Conservation (phyloP, 2,329 filamentous ascomycete species). For the Fusarium sp. region DNA sequence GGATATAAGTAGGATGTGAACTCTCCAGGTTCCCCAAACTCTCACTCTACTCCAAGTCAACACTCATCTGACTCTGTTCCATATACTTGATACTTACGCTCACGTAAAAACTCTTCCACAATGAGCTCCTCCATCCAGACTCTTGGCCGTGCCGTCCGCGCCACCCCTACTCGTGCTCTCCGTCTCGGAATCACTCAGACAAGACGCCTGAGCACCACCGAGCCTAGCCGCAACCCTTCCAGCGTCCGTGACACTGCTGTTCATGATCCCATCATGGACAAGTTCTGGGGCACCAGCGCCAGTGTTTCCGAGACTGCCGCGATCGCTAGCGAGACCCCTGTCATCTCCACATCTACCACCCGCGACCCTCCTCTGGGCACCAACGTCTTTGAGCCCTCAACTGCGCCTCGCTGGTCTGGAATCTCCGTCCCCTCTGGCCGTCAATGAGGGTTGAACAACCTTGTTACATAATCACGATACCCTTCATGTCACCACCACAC, state of each 20-base stretch:
- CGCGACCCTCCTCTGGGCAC: slow-evolving; percentile 45
- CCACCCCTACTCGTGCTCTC: slow-evolving; percentile 22
- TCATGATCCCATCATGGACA: slow-evolving; percentile 45
- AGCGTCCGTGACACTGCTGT: slow-evolving; percentile 37
- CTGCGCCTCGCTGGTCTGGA: slow-evolving; percentile 45
- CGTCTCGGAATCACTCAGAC: slow-evolving; percentile 31
- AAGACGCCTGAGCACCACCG: slow-evolving; percentile 38
- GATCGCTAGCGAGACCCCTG: slow-evolving; percentile 7
- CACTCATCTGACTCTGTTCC: not conserved
- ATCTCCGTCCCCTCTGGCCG: slow-evolving; percentile 22
- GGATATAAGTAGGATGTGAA: slow-evolving; percentile 26
- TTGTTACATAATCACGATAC: not conserved
- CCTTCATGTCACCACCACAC: not conserved
- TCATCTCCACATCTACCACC: slow-evolving; percentile 16
- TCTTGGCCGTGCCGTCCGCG: slow-evolving; percentile 35
- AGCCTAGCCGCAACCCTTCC: slow-evolving; percentile 22
- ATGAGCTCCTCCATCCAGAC: slow-evolving; percentile 46
- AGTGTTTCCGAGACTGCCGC: slow-evolving; percentile 21
- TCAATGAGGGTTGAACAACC: not conserved
- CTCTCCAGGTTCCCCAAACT: not conserved
- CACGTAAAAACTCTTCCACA: slow-evolving; percentile 3
- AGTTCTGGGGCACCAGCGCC: slow-evolving; percentile 33
- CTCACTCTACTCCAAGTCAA: not conserved
- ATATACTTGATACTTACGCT: not conserved
- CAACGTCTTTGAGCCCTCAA: slow-evolving; percentile 39